phyloP scores from a whole-genome alignment of 352 stramenopile species.

The Globisporangium nodosum region DNA sequence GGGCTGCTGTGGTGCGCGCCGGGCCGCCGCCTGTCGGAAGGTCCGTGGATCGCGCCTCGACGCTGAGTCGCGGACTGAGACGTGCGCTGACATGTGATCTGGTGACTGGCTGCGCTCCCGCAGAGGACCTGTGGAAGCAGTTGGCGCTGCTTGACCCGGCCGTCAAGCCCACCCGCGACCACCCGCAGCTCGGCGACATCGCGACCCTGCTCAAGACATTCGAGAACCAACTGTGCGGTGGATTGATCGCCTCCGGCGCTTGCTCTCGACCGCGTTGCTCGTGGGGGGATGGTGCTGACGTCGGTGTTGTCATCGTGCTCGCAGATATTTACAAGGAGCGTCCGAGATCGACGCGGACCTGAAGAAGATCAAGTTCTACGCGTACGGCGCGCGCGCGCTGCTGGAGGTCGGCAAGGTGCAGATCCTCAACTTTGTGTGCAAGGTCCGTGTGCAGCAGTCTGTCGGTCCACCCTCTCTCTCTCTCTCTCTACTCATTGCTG shows the following conservation, averaged over 20 bases:
- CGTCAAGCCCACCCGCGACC: slow-evolving; percentile 54
- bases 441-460: slow-evolving; percentile 28
- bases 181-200: slow-evolving; percentile 69
- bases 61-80: too few species aligned
- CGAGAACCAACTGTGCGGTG: slow-evolving; percentile 61
- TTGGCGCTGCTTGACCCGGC: slow-evolving; percentile 51
- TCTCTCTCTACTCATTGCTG: slow-evolving; percentile 1
- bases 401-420: slow-evolving; percentile 82
- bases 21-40: slow-evolving; percentile 59
- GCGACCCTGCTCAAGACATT: slow-evolving; percentile 70
- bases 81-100: too few species aligned
- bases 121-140: slow-evolving; percentile 81
- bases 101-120: neutral
- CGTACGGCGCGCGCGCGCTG: slow-evolving; percentile 56
- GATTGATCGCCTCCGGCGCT: too few species aligned
- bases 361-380: slow-evolving; percentile 76
- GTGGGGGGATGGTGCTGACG: slow-evolving; percentile 1
- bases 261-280: too few species aligned
- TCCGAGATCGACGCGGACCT: slow-evolving; percentile 67
- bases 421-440: slow-evolving; percentile 87
- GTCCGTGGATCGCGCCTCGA: slow-evolving; percentile 14
- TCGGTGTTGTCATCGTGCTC: neutral
- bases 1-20: slow-evolving; percentile 78
- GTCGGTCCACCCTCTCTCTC: neutral
- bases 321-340: slow-evolving; percentile 61